phyloP scores from a whole-genome alignment of 805 yeast genomes.

The Lipomyces kockii region DNA sequence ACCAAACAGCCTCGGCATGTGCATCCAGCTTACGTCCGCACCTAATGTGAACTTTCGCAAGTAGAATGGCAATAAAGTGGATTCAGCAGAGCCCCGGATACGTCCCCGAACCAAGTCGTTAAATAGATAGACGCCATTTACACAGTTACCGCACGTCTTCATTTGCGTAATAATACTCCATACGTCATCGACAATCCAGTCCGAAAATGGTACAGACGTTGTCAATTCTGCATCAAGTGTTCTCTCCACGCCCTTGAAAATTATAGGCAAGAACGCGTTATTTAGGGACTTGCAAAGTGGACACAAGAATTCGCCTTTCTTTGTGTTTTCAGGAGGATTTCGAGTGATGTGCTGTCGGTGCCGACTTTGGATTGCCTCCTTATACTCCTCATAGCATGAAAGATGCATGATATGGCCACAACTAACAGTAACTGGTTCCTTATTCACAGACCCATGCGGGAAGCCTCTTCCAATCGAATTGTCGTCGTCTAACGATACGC shows the following conservation, averaged over 20 bases:
- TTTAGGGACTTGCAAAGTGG: conserved; percentile 89
- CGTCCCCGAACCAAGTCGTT: conserved; percentile 6
- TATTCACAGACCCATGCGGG: conserved; percentile 43
- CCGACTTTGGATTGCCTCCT: conserved; percentile 59
- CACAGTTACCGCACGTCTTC: conserved; percentile 2
- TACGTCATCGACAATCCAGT: conserved; percentile 34
- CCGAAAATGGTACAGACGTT: conserved; percentile 14
- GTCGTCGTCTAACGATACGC: conserved; percentile 42
- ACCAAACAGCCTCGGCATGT: conserved; percentile 9
- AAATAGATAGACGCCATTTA: neutral
- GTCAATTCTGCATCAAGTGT: conserved; percentile 27
- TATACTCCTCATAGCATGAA: conserved; percentile 69
- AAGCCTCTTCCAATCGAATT: conserved; percentile 75
- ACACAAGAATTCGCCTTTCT: conserved; percentile 77
- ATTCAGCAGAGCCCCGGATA: conserved; percentile 13
- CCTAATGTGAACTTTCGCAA: conserved; percentile 4
- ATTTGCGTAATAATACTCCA: conserved; percentile 25
- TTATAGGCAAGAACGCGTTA: conserved; percentile 79
- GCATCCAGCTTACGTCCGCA: conserved; percentile 8
- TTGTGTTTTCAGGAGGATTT: conserved; percentile 75
- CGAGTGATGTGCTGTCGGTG: conserved; percentile 74
- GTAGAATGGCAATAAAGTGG: conserved; percentile 8
- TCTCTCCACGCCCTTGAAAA: conserved; percentile 57
- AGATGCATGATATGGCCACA: conserved; percentile 96
- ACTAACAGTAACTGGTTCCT: conserved; percentile 57